Base-by-base conservation (phyloP, 148 eudicot species). In the Simmondsia chinensis region DNA sequence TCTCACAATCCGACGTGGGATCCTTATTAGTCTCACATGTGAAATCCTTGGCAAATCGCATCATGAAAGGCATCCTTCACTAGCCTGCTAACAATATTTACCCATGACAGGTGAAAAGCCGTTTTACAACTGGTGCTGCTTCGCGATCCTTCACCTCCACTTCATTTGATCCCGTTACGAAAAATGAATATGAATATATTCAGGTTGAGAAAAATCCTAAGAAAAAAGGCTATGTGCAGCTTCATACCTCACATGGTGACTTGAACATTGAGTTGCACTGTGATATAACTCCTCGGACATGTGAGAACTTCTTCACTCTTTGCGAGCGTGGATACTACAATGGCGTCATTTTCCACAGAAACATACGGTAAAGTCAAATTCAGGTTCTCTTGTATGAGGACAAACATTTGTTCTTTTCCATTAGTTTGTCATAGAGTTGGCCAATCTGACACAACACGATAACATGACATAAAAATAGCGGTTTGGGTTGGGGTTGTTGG, bases 111-210 rank as follows among this genome's bases (percentile, higher is more conserved):
- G 97, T 89, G 34, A 89, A 82, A 72, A 89, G 97, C 51, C 82
- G 73, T 50, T 89, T 34, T 68, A 89, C 97, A 18, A 78, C 85
- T 55, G 97, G 97, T 65, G 97, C 97, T 64, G 88, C 95, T 45
- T 89, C 97, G 24, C 68, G 97, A 40, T 89, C 97, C 54, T 89
- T 89, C 71, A 89, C 97, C 21, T 89, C 95, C 20, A 89, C 97
- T 37, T 57, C 97, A 35, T 89, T 54, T 74, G 95, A 82, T 54
- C 97, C 97, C 47, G 81, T 82, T 41, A 89, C 97, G 5, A 56
- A 56, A 49, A 89, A 89, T 70, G 97, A 89, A 7, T 89, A 56
- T 56, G 97, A 89, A 48, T 89, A 89, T 58, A 72, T 85, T 13
- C 70, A 79, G 52, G 88, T 78, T 54, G 97, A 91, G 72, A 91